These are phyloP conservation scores for Berkeleyomyces rouxiae DNA, from an alignment of 2,329 filamentous ascomycete genomes.

Conservation along the genomic window DNA sequence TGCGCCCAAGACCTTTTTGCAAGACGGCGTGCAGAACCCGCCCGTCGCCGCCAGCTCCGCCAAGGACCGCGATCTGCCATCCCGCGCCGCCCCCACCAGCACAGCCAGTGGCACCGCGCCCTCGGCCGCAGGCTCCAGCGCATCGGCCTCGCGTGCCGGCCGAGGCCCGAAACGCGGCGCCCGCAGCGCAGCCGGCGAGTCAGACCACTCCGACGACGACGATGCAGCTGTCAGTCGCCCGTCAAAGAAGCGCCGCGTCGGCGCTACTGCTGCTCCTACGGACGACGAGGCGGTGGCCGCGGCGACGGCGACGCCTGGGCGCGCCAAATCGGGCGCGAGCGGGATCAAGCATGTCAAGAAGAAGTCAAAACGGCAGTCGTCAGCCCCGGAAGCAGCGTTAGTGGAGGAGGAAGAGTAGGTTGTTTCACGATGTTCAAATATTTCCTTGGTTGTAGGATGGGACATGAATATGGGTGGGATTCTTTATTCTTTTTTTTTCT, in stretches of 20 bases:
- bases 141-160: constrained; percentile 17
- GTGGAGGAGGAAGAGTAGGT: constrained; percentile 2
- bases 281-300: constrained; percentile 17
- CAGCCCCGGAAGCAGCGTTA: not conserved
- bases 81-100: constrained; percentile 17
- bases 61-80: constrained; percentile 18
- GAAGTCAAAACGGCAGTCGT: constrained; percentile 8
- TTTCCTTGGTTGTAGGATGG: too few relatives aligned
- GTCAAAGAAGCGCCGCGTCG: constrained; percentile 20
- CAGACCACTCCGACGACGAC: constrained; percentile 10
- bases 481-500: too few relatives aligned
- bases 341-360: constrained; percentile 11
- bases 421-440: not conserved
- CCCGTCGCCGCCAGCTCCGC: not conserved
- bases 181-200: constrained; percentile 25
- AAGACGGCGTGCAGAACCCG: constrained; percentile 37
- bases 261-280: constrained; percentile 16
- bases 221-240: constrained; percentile 5
- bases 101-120: constrained; percentile 17
- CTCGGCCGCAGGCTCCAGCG: not conserved
- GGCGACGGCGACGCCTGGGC: constrained; percentile 18
- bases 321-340: constrained; percentile 5
- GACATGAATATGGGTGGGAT: too few relatives aligned
- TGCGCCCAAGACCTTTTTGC: constrained; percentile 68
- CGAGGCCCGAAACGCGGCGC: constrained; percentile 21